These are phyloP conservation scores for Fusarium brevicatenulatum DNA, from an alignment of 2,329 filamentous ascomycete species.

Conservation along the genomic window DNA sequence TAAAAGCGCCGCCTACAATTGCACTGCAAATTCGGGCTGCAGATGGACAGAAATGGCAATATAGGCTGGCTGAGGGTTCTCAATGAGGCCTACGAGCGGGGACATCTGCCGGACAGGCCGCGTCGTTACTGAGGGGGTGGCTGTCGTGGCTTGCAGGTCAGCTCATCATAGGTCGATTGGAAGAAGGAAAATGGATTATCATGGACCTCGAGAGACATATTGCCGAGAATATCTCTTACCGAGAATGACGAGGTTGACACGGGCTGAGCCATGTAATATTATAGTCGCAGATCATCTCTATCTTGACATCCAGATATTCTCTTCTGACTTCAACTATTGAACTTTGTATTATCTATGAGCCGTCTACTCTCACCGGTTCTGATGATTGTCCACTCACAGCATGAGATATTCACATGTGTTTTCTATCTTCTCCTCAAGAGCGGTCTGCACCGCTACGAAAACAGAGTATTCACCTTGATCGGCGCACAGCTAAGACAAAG, in stretches of 20 bases:
- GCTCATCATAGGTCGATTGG: neutral
- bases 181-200: neutral
- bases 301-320: no score
- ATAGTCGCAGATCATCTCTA: neutral
- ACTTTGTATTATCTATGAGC: neutral
- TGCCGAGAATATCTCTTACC: neutral
- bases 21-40: rapidly evolving
- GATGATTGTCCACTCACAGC: rapidly evolving
- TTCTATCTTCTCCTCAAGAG: neutral
- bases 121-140: constrained; percentile 1
- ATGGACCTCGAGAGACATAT: neutral
- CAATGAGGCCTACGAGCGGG: neutral
- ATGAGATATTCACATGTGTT: rapidly evolving
- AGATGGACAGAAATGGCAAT: neutral
- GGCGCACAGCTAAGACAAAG: neutral
- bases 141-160: neutral
- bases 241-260: neutral
- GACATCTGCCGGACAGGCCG: neutral
- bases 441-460: neutral
- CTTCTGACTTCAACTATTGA: neutral
- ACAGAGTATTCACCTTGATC: neutral
- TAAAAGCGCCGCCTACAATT: neutral
- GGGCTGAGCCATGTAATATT: neutral
- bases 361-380: neutral
- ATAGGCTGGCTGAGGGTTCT: neutral